A percentile compares a stretch with the other conserved stretches of the same genome.
phyloP scores from a whole-genome alignment of 495 filamentous ascomycete species.

The Penicillium maclennaniae region DNA sequence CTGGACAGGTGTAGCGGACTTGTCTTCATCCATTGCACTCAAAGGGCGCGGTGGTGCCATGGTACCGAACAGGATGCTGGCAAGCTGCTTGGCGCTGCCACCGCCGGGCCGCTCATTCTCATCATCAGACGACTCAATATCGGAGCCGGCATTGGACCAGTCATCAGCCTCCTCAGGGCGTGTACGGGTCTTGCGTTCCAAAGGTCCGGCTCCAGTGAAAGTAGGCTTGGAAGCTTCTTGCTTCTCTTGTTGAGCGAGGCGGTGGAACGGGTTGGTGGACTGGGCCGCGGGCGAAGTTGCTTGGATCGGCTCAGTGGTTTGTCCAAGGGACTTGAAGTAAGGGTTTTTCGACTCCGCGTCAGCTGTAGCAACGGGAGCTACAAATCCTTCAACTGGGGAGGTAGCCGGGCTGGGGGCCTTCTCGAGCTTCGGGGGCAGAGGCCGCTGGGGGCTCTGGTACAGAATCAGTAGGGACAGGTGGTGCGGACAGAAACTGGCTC shows the following conservation, averaged over 20 bases:
- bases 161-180: constrained; percentile 79
- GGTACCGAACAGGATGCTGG: constrained; percentile 90
- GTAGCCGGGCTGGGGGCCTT: constrained; percentile 20
- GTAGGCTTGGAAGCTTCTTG: constrained; percentile 34
- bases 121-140: constrained; percentile 64
- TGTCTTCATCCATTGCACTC: constrained; percentile 70
- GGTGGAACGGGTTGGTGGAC: constrained; percentile 96
- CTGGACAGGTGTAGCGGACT: constrained; percentile 42
- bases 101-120: constrained; percentile 72
- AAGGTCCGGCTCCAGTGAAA: constrained; percentile 34
- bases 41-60: constrained; percentile 93
- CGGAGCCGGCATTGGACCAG: constrained; percentile 81
- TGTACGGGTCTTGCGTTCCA: constrained; percentile 49
- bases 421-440: constrained; percentile 38
- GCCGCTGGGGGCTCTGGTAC: constrained; percentile 37
- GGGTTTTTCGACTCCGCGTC: constrained; percentile 60
- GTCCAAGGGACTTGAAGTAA: constrained; percentile 68
- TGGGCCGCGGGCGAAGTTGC: constrained; percentile 34
- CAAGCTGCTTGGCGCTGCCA: constrained; percentile 82
- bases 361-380: constrained; percentile 21
- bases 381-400: not conserved
- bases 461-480: constrained; percentile 27
- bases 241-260: constrained; percentile 63
- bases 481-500: constrained; percentile 51
- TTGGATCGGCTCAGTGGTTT: constrained; percentile 25